Base-by-base conservation (phyloP, 805 yeast species). In the Schwanniomyces vanrijiae region DNA sequence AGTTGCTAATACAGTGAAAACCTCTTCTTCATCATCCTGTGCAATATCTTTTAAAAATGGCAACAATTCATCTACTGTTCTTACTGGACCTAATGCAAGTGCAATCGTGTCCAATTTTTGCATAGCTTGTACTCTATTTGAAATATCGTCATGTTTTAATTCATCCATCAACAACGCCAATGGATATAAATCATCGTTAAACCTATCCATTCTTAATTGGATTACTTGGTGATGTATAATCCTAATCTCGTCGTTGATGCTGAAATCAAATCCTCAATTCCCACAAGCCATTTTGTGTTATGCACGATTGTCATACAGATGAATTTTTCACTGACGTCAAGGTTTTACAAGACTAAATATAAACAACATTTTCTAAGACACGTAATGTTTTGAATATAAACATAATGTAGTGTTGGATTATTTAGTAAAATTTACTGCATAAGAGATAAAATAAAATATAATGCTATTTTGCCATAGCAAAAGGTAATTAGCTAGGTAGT, bases 1-100 rank as follows among this genome's bases (percentile, higher is more conserved):
- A 56, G 86, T 89, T 3, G 97, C 97, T 52, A 95, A 78, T 18
- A 90, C 92, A 1, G 97, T 89, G 68, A 92, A 86, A 5, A 94
- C 96, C 69, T 94, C 99, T 68, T 94, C 99, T 69, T 94, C 99
- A 65, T 95, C 99, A 59, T 94, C 99, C 55, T 88, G 94, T 8
- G 91, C 90, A 21, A 86, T 94, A 51, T 86, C 91, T 55, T 85
- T 89, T 51, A 94, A 77, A 60, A 92, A 94, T 31, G 98, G 97
- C 45, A 94, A 75, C 61, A 94, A 77, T 65, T 94, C 99, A 40
- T 79, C 78, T 49, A 96, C 78, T 9, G 98, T 88, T 61, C 98
- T 81, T 64, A 90, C 96, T 5, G 94, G 91, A 7, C 99, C 99
- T 48, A 94, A 73, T 2, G 98, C 99, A 44, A 90, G 75, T 28